phyloP scores from a whole-genome alignment of 192 early-diverging fungal species.

The Phlyctochytrium planicorne region DNA sequence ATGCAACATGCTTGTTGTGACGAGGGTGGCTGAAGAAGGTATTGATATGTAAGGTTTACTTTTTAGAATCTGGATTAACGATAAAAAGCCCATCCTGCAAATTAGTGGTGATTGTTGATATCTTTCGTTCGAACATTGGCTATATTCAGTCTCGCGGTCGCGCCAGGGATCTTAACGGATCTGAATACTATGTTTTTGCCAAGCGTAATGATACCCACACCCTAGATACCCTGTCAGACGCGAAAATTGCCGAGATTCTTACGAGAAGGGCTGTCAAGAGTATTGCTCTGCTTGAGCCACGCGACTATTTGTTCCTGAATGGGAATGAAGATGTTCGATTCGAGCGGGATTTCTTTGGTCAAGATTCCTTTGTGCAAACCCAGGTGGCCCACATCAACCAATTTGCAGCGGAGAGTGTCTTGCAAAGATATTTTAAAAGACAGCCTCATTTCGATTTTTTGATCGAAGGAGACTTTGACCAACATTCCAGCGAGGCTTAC shows the following conservation, averaged over 20 bases:
- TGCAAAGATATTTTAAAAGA: conserved; percentile 9
- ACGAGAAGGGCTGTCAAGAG: conserved; percentile 22
- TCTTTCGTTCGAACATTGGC: conserved; percentile 73
- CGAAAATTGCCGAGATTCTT: conserved; percentile 45
- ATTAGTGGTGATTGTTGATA: conserved; percentile 69
- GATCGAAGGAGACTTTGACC: too few relatives aligned
- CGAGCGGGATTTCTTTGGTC: background rate
- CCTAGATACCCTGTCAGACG: conserved; percentile 32
- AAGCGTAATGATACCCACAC: conserved; percentile 41
- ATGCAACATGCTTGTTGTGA: conserved; percentile 78
- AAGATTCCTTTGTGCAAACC: background rate
- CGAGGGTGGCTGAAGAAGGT: conserved; percentile 89
- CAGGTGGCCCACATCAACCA: background rate
- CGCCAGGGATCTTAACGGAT: conserved; percentile 67
- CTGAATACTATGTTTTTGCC: conserved; percentile 80
- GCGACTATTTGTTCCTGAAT: background rate
- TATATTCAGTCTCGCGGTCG: conserved; percentile 93
- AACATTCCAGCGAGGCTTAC: too few relatives aligned
- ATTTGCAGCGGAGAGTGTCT: conserved; percentile 4
- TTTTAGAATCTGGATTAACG: background rate
- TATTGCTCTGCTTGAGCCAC: too few relatives aligned
- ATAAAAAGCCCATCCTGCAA: conserved; percentile 43
- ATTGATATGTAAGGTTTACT: conserved; percentile 69
- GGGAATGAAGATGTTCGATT: conserved; percentile 7
- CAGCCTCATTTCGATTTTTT: conserved; percentile 7